phyloP scores from a whole-genome alignment of 257 asterid genomes.

The Przewalskia tangutica region DNA sequence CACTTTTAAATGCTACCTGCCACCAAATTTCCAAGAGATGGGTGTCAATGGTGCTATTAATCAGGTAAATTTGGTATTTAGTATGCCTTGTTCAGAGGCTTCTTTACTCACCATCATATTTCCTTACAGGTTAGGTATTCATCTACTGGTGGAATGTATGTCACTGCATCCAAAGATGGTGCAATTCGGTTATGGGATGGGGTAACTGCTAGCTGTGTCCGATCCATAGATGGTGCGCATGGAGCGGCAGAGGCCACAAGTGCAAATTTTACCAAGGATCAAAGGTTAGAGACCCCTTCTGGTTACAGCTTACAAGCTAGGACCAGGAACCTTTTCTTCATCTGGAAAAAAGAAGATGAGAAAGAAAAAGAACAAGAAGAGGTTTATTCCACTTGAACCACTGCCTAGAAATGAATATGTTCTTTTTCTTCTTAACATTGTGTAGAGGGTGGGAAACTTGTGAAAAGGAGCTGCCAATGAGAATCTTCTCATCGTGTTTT shows the following conservation, averaged over 20 bases:
- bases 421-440: neutral
- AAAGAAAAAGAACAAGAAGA: neutral
- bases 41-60: slow-evolving; percentile 65
- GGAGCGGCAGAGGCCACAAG: slow-evolving; percentile 71
- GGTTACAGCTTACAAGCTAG: neutral
- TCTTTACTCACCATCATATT: neutral
- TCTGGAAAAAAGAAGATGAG: neutral
- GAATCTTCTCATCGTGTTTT: neutral
- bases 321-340: neutral
- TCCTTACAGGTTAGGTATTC: slow-evolving; percentile 63
- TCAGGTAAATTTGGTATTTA: slow-evolving; percentile 32
- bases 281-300: slow-evolving; percentile 31
- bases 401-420: neutral
- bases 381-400: neutral
- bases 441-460: slow-evolving; percentile 1
- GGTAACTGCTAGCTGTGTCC: slow-evolving; percentile 56
- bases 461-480: neutral
- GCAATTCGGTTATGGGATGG: slow-evolving; percentile 81
- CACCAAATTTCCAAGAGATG: slow-evolving; percentile 52
- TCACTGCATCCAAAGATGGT: slow-evolving; percentile 89
- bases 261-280: slow-evolving; percentile 71
- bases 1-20: slow-evolving; percentile 73
- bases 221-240: slow-evolving; percentile 62
- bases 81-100: neutral
- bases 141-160: slow-evolving; percentile 61